phyloP scores from a whole-genome alignment of 2,329 filamentous ascomycete genomes.

The Botrytis porri region DNA sequence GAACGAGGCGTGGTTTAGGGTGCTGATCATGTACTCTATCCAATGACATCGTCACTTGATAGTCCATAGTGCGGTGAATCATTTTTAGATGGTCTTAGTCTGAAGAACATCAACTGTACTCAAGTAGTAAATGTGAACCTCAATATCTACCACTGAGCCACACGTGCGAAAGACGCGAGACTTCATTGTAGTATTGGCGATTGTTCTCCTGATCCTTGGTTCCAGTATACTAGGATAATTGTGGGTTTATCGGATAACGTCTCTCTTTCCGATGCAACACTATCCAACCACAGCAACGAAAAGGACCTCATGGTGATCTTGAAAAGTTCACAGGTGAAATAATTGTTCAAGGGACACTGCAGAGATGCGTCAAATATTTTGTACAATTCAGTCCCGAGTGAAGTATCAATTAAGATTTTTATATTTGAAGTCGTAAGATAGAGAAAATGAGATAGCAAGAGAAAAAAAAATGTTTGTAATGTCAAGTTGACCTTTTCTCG shows the following conservation, averaged over 20 bases:
- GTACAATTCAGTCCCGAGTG: neutral
- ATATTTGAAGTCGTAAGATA: neutral
- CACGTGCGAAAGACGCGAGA: slow-evolving; percentile 19
- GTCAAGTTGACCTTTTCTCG: neutral
- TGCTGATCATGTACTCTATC: neutral
- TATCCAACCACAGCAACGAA: slow-evolving; percentile 10
- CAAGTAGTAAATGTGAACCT: neutral
- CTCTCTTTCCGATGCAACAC: slow-evolving; percentile 8
- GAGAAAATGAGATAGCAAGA: neutral
- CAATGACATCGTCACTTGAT: slow-evolving; percentile 17
- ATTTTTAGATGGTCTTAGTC: neutral
- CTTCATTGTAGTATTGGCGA: slow-evolving; percentile 11
- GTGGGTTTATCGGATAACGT: neutral
- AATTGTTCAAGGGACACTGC: neutral
- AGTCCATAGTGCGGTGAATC: slow-evolving; percentile 4
- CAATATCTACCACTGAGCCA: neutral
- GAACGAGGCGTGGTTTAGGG: neutral
- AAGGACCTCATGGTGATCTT: slow-evolving; percentile 5
- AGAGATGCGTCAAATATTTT: neutral
- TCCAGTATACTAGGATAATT: neutral
- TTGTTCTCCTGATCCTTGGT: neutral
- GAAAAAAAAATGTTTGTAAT: neutral
- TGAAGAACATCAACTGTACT: neutral
- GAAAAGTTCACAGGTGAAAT: neutral
- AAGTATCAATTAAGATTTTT: neutral